Conservation (phyloP, 2,329 filamentous ascomycete species). For the Beauveria pseudobassiana region DNA sequence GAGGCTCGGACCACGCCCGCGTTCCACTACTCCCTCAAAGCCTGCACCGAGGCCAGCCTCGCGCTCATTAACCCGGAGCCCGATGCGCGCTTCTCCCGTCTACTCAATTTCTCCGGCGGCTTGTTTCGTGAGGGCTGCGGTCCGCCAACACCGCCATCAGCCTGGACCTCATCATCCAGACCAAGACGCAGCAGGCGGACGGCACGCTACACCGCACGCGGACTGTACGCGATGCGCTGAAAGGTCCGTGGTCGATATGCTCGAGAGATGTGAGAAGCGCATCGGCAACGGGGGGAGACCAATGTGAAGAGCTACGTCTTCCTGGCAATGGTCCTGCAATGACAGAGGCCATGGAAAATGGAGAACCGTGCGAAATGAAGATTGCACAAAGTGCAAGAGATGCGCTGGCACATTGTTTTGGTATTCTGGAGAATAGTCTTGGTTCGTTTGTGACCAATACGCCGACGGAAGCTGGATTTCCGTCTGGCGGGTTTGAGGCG, state of each 20-base stretch:
- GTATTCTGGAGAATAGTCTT: constrained; percentile 18
- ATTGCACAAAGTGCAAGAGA: constrained; percentile 26
- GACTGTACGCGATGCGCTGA: constrained; percentile 23
- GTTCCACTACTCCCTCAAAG: constrained; percentile 42
- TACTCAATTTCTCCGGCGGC: constrained; percentile 31
- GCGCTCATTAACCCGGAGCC: constrained; percentile 28
- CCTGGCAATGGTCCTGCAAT: constrained; percentile 32
- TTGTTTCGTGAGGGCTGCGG: constrained; percentile 33
- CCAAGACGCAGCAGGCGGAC: constrained; percentile 21
- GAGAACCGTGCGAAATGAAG: constrained; percentile 15
- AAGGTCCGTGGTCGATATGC: constrained; percentile 21
- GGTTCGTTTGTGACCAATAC: constrained; percentile 1
- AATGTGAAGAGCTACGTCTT: constrained; percentile 38
- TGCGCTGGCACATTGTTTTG: constrained; percentile 25
- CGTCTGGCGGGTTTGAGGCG: neutral
- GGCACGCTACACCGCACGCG: constrained; percentile 21
- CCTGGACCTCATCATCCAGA: constrained; percentile 28
- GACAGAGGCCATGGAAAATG: constrained; percentile 26
- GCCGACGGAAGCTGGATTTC: neutral
- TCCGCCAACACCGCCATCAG: constrained; percentile 25
- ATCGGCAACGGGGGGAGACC: constrained; percentile 34
- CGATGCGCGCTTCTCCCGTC: constrained; percentile 27
- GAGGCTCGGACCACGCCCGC: constrained; percentile 34
- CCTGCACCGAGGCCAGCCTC: constrained; percentile 36
- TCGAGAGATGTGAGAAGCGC: constrained; percentile 18